Base-by-base conservation (phyloP, 495 filamentous ascomycete species). In the Aspergillus indologenus region DNA sequence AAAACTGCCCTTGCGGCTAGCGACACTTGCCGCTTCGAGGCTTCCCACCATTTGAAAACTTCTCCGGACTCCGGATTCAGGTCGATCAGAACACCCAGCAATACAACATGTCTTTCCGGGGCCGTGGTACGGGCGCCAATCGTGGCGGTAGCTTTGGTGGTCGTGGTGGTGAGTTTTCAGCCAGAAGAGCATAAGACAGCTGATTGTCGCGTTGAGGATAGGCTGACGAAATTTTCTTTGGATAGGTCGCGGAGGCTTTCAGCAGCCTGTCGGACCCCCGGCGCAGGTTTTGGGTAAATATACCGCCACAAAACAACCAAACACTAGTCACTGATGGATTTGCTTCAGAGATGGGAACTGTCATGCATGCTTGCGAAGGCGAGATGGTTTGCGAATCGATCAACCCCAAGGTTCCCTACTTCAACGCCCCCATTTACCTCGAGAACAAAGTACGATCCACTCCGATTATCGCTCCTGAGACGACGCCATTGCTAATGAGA, bases 381-480 rank as follows among this genome's bases (percentile, higher is more conserved):
- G 94, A 98, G 75, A 91, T 98, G 78, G 86, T 98, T 60, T 96
- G 92, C 87, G 84, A 90, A 76, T 92, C 89, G 54, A 85, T 87
- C 72, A 98, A 96, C 79, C 81, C 90, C 56, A 98, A 97, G 79
- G 88, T 98, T 54, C 94, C 94, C 48, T 96, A 97, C 76, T 98
- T 98, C 87, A 98, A 98, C 79, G 94, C 95, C 43, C 91, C 90
- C 53, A 96, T 98, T 68, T 98, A 92, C 80, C 87, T 98, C 53
- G 92, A 98, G 82, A 98, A 98, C 81, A 98, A 97, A 84, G 90
- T 90, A 68, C 56, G 70, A 64, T 20, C 43, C 48, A 40, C 17
- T 31, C 31, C 6, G 17, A 56, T 51, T 22, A 31, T 1, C 15
- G 23, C 24, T 12, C 26, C 22, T 24, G 23, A 19, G 18, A 15